These are phyloP conservation scores for Xylaria nigripes DNA, from an alignment of 495 filamentous ascomycete genomes.

Conservation along the genomic window DNA sequence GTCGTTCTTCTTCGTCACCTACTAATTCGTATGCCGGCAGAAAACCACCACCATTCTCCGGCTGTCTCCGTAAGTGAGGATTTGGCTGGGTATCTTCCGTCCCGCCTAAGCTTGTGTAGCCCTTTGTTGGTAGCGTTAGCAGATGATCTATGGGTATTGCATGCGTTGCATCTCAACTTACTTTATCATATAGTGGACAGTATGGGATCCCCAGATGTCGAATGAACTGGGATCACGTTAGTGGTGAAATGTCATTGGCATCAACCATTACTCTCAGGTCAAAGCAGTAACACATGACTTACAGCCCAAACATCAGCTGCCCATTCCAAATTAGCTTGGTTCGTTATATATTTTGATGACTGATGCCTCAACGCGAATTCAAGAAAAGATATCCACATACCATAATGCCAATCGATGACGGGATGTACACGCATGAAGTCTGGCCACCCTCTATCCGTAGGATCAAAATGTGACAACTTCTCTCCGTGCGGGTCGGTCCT, in stretches of 20 bases:
- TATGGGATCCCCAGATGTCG: constrained; percentile 68
- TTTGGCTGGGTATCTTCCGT: constrained; percentile 88
- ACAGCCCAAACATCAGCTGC: constrained; percentile 11
- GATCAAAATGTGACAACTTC: constrained; percentile 67
- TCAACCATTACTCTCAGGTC: no score
- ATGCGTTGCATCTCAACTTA: constrained; percentile 19
- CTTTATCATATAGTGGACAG: constrained; percentile 72
- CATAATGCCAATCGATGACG: constrained; percentile 94
- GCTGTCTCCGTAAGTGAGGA: constrained; percentile 52
- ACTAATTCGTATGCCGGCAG: constrained; percentile 80
- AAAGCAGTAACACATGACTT: neutral
- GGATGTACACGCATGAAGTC: constrained; percentile 88
- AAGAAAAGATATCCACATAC: constrained; percentile 66
- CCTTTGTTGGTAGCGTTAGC: constrained; percentile 23
- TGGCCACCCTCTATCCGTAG: constrained; percentile 86
- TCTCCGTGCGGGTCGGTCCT: constrained; percentile 88
- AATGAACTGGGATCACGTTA: constrained; percentile 56
- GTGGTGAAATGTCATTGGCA: neutral
- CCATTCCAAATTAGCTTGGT: constrained; percentile 1
- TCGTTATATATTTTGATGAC: neutral
- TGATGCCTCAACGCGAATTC: neutral
- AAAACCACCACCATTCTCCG: constrained; percentile 37
- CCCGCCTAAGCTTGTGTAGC: constrained; percentile 82
- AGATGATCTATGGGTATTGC: neutral
- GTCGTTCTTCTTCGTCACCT: constrained; percentile 75